phyloP scores from a whole-genome alignment of 2,329 filamentous ascomycete genomes.

The Furcasterigmium sp. region DNA sequence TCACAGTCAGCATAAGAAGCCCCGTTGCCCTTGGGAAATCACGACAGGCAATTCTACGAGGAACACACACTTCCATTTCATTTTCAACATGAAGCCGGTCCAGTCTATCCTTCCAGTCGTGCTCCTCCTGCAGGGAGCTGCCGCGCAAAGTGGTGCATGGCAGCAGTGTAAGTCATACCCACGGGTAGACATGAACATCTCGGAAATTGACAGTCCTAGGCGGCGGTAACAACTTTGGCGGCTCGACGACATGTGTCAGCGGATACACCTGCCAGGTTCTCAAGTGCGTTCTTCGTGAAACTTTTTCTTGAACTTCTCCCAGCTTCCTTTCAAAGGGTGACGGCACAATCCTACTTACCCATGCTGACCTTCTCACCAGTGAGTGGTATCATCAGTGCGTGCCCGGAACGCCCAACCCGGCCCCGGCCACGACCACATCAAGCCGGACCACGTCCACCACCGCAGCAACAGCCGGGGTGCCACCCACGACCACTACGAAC shows the following conservation, averaged over 20 bases:
- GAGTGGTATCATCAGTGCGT: slow-evolving; percentile 10
- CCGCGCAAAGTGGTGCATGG: background rate
- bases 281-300: slow-evolving; percentile 4
- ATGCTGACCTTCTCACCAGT: background rate
- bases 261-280: slow-evolving; percentile 10
- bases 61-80: background rate
- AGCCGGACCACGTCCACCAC: slow-evolving; percentile 7
- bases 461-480: background rate
- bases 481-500: background rate
- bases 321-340: too few species aligned
- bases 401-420: slow-evolving; percentile 4
- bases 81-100: slow-evolving; percentile 1
- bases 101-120: background rate
- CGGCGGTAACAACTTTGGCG: slow-evolving; percentile 8
- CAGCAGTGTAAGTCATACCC: background rate
- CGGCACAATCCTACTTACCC: too few species aligned
- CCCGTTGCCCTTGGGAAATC: background rate
- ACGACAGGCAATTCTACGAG: too few species aligned
- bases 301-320: too few species aligned
- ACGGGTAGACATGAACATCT: background rate
- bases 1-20: background rate
- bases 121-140: background rate
- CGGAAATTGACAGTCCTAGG: background rate
- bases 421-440: slow-evolving; percentile 1
- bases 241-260: slow-evolving; percentile 6